Evolutionary conservation across 768 basidiomycete genomes (phyloP), one percentile per base, ranked within the genome.

Genomic region (Coprinellus aureogranulatus): DNA sequence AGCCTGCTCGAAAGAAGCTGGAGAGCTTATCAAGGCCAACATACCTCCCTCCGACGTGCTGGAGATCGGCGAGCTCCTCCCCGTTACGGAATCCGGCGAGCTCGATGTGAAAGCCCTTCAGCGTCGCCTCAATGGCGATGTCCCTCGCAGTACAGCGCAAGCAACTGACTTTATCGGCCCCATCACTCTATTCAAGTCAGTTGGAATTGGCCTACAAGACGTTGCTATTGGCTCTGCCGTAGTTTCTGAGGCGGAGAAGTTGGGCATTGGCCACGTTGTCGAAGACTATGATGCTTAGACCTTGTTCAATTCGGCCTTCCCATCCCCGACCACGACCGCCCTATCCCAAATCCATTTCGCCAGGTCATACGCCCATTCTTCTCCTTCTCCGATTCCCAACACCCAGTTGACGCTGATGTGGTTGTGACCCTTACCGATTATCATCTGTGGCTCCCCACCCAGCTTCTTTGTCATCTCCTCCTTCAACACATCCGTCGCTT

Each of bases 161-260:
- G 25, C 54, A 54, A 48, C 27, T 25, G 62, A 48, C 27, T 67
- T 63, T 25, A 61, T 67, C 3, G 84, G 81, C 0, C 77, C 80
- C 0, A 77, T 94, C 11, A 90, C 87, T 1, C 78, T 95, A 27
- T 94, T 92, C 81, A 95, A 94, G 72, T 90, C 88, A 0, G 94
- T 95, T 4, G 93, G 94, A 2, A 71, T 94, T 5, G 91, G 89
- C 1, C 71, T 91, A n/a, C 93, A 95, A 64, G 94, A 96, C 62
- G 89, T 91, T 4, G 89, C 87, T 0, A 90, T 95, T 57, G 85
- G 91, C 10, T 77, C 72, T 54, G 81, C 87, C 2, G 83, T 93
- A 1, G 80, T 92, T 2, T 71, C 80, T 3, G 77, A 77, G 52
- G 92, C 92, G 1, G 73, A 84, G 62, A 65, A 73, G 37, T 20